A percentile compares a stretch with the other conserved stretches of the same genome.
These are phyloP conservation scores for Metschnikowia continentalis DNA, from an alignment of 805 yeast genomes.

Conservation along the genomic window DNA sequence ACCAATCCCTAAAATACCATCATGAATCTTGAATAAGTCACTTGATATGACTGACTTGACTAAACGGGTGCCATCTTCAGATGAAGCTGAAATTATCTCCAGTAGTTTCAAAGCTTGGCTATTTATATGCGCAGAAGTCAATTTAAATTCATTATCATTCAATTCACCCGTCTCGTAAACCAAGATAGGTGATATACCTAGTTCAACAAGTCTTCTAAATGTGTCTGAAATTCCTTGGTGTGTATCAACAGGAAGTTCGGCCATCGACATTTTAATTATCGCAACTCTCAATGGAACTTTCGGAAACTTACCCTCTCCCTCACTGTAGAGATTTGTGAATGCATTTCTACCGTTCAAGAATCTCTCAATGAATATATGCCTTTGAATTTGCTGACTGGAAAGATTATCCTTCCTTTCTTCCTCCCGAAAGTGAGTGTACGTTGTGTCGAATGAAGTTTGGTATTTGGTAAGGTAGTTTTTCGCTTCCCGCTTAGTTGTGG, in stretches of 20 bases:
- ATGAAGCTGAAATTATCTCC: slow-evolving; percentile 19
- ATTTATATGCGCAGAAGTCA: slow-evolving; percentile 28
- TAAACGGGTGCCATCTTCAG: slow-evolving; percentile 21
- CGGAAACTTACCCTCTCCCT: slow-evolving; percentile 30
- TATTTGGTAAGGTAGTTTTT: slow-evolving; percentile 73
- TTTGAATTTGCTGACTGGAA: slow-evolving; percentile 23
- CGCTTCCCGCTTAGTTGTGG: slow-evolving; percentile 94
- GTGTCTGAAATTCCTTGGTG: slow-evolving; percentile 53
- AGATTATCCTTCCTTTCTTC: slow-evolving; percentile 16
- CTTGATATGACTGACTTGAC: slow-evolving; percentile 25
- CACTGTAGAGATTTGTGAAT: slow-evolving; percentile 29
- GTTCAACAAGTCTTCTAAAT: slow-evolving; percentile 46
- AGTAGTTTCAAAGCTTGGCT: slow-evolving; percentile 30
- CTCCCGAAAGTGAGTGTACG: slow-evolving; percentile 9
- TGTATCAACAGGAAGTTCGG: slow-evolving; percentile 25
- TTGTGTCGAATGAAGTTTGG: slow-evolving; percentile 40
- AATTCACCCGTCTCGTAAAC: slow-evolving; percentile 46
- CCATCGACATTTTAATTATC: slow-evolving; percentile 47
- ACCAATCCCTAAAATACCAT: slow-evolving; percentile 16
- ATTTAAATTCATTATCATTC: slow-evolving; percentile 25
- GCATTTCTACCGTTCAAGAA: slow-evolving; percentile 32
- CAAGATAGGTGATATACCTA: slow-evolving; percentile 75
- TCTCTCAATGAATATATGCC: slow-evolving; percentile 31
- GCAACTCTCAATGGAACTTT: slow-evolving; percentile 51
- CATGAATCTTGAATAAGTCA: slow-evolving; percentile 21